phyloP scores from a whole-genome alignment of 2,329 filamentous ascomycete genomes.

The Hypoxylon sp. region DNA sequence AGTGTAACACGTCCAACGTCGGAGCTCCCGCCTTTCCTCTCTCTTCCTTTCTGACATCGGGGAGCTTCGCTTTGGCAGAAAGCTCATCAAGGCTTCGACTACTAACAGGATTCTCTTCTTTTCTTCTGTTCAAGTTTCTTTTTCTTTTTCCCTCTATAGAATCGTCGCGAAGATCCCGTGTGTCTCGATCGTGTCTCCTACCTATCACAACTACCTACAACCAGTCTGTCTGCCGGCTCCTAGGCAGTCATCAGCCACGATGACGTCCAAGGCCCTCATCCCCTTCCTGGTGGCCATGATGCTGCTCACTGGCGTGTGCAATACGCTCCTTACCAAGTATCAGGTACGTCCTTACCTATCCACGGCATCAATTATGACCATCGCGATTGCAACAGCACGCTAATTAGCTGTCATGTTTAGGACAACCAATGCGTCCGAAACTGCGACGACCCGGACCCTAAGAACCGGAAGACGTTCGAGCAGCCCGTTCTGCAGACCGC shows the following conservation, averaged over 20 bases:
- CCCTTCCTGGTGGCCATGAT: slow-evolving; percentile 94
- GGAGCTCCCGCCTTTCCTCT: slow-evolving; percentile 2
- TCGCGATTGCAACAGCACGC: background rate
- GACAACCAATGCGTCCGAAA: slow-evolving; percentile 97
- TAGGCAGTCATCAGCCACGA: slow-evolving; percentile 48
- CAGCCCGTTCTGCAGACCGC: slow-evolving; percentile 96
- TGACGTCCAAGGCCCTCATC: slow-evolving; percentile 76
- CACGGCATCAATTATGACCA: background rate
- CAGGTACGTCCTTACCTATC: slow-evolving; percentile 65
- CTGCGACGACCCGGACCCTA: slow-evolving; percentile 75
- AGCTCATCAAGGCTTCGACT: slow-evolving; percentile 27
- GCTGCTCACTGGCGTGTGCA: slow-evolving; percentile 94
- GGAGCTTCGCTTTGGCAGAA: slow-evolving; percentile 18
- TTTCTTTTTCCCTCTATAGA: slow-evolving; percentile 2
- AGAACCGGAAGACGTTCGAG: slow-evolving; percentile 78
- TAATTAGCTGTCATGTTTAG: slow-evolving; percentile 53
- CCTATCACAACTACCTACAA: slow-evolving; percentile 18
- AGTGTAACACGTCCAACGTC: slow-evolving; percentile 10
- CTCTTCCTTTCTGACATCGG: slow-evolving; percentile 8
- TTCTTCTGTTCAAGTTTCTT: background rate
- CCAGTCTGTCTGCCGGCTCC: slow-evolving; percentile 1
- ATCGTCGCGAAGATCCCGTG: background rate
- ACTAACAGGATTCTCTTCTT: background rate
- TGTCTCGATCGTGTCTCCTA: slow-evolving; percentile 8
- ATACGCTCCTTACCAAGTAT: slow-evolving; percentile 95